Conservation (phyloP, 2,329 filamentous ascomycete species). For the Colletotrichum cuscutae region DNA sequence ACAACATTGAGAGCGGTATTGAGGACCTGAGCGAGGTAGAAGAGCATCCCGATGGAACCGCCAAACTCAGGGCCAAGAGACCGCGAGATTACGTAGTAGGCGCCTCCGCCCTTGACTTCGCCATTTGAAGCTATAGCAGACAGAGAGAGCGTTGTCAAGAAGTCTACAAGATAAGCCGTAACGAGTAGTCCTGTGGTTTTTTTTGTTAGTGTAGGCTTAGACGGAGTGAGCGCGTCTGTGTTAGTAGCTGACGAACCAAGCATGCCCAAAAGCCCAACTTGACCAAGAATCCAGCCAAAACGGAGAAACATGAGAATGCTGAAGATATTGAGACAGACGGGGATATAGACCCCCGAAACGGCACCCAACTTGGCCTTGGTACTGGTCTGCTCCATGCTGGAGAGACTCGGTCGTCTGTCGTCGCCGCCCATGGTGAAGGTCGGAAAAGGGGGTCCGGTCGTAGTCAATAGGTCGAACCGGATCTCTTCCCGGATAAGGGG, state of each 20-base stretch:
- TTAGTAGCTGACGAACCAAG: constrained; percentile 65
- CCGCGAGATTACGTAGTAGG: constrained; percentile 89
- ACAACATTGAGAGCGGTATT: constrained; percentile 91
- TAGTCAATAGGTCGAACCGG: background rate
- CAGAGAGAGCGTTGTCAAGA: constrained; percentile 86
- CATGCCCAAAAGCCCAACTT: constrained; percentile 82
- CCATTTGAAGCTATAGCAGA: constrained; percentile 92
- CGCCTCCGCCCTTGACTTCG: constrained; percentile 86
- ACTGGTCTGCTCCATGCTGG: constrained; percentile 45
- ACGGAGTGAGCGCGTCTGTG: constrained; percentile 7
- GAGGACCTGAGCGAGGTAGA: constrained; percentile 89
- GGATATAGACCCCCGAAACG: constrained; percentile 85
- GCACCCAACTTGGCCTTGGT: constrained; percentile 75
- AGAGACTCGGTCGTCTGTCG: constrained; percentile 31
- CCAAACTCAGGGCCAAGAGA: constrained; percentile 90
- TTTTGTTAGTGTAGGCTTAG: constrained; percentile 35
- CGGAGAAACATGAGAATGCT: constrained; percentile 94
- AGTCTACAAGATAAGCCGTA: constrained; percentile 81
- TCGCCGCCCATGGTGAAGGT: constrained; percentile 27
- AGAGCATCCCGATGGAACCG: constrained; percentile 86
- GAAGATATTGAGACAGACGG: constrained; percentile 88
- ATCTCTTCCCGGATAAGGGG: constrained; percentile 6
- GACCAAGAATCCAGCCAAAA: constrained; percentile 86
- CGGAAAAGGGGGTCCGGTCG: background rate
- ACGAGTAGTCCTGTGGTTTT: constrained; percentile 70